Percentiles rank a stretch among this genome's conserved stretches.
These are phyloP conservation scores for Wickerhamomyces xylosicus DNA, from an alignment of 805 yeast genomes.

Conservation along the genomic window DNA sequence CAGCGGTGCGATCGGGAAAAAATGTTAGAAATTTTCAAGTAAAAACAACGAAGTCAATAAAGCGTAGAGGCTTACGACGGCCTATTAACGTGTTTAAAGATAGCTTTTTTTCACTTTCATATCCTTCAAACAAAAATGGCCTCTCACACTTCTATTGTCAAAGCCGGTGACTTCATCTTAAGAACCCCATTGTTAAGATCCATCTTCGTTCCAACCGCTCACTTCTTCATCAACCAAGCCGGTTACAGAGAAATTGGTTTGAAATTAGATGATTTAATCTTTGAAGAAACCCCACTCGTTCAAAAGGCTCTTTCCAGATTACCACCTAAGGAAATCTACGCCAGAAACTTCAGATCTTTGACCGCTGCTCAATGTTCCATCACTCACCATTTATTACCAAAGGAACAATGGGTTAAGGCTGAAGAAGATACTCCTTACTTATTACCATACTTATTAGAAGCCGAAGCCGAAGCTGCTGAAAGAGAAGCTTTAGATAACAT, in stretches of 20 bases:
- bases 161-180: conserved; percentile 68
- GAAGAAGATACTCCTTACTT: conserved; percentile 79
- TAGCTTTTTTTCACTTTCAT: no score
- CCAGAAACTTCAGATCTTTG: conserved; percentile 85
- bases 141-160: conserved; percentile 53
- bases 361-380: conserved; percentile 86
- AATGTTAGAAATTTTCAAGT: background rate
- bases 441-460: conserved; percentile 84
- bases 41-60: background rate
- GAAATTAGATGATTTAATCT: conserved; percentile 77
- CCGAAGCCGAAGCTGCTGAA: conserved; percentile 86
- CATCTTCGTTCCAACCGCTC: conserved; percentile 71
- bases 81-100: no score
- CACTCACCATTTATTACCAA: conserved; percentile 78
- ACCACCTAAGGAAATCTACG: conserved; percentile 75
- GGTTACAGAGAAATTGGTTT: conserved; percentile 96
- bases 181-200: conserved; percentile 71
- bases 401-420: conserved; percentile 63
- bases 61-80: no score
- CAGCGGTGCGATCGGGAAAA: background rate
- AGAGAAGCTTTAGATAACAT: conserved; percentile 83
- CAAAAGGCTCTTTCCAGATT: conserved; percentile 85
- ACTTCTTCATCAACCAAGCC: conserved; percentile 57
- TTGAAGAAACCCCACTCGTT: conserved; percentile 79
- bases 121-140: background rate